phyloP scores from a whole-genome alignment of 371 early-diverging fungal species.

The Mucor irregularis region DNA sequence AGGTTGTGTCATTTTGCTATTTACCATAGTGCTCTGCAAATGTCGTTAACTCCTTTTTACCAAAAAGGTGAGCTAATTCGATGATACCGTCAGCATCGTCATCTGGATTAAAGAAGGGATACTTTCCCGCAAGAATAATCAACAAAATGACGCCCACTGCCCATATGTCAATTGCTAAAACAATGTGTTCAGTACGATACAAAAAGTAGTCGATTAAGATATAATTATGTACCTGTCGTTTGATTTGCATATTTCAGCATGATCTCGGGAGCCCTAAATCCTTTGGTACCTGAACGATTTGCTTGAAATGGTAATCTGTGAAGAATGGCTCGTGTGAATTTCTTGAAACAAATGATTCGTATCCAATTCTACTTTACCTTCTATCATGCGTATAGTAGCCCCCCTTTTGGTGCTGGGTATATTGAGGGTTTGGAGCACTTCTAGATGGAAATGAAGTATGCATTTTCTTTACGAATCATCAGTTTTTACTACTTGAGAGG shows the following conservation, averaged over 20 bases:
- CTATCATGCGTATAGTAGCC: slow-evolving; percentile 39
- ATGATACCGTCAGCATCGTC: slow-evolving; percentile 87
- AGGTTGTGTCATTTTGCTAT: background rate
- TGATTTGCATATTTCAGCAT: slow-evolving; percentile 7
- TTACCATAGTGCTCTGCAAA: slow-evolving; percentile 59
- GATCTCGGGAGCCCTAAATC: slow-evolving; percentile 97
- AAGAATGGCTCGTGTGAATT: too few species aligned
- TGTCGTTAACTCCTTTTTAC: slow-evolving; percentile 73
- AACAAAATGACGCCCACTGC: slow-evolving; percentile 91
- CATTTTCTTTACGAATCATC: too few species aligned
- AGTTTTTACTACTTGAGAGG: too few species aligned
- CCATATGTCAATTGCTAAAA: slow-evolving; percentile 85
- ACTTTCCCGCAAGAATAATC: slow-evolving; percentile 72
- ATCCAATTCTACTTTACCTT: slow-evolving; percentile 41
- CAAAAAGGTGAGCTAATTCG: slow-evolving; percentile 89
- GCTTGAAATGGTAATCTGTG: slow-evolving; percentile 75
- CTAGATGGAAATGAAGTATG: too few species aligned
- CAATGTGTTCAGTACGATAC: background rate
- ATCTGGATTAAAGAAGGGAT: slow-evolving; percentile 90
- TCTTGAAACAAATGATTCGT: too few species aligned
- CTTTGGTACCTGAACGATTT: slow-evolving; percentile 97
- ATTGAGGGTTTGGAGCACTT: background rate
- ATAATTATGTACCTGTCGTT: slow-evolving; percentile 2
- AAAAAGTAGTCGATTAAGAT: too few species aligned
- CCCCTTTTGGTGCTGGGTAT: slow-evolving; percentile 5